phyloP scores from a whole-genome alignment of 192 early-diverging fungal species.

The Geranomyces variabilis region DNA sequence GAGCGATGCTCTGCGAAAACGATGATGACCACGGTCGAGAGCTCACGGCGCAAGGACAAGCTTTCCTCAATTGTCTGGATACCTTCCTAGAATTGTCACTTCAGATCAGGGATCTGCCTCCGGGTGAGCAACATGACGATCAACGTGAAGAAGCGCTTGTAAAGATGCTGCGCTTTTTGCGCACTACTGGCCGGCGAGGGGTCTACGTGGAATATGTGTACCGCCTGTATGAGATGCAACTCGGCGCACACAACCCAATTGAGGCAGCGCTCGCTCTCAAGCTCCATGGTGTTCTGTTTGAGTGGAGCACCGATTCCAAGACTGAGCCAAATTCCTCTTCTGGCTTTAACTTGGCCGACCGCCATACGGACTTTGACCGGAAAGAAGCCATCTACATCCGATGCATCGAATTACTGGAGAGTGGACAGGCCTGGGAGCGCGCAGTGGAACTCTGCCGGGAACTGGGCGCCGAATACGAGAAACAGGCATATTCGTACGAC shows the following conservation, averaged over 20 bases:
- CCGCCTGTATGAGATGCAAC: conserved; percentile 60
- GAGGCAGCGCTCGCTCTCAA: conserved; percentile 72
- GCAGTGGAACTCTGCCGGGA: conserved; percentile 70
- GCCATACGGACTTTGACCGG: conserved; percentile 58
- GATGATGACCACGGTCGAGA: conserved; percentile 14
- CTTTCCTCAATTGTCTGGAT: conserved; percentile 53
- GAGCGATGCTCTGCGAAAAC: conserved; percentile 19
- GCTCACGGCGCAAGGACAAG: conserved; percentile 33
- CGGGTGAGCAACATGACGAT: conserved; percentile 58
- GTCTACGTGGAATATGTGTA: conserved; percentile 74
- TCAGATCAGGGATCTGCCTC: conserved; percentile 58
- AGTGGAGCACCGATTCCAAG: conserved; percentile 60
- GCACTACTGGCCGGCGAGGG: conserved; percentile 57
- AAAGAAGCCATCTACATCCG: conserved; percentile 67
- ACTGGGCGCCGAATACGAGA: conserved; percentile 62
- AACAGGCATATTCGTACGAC: conserved; percentile 53
- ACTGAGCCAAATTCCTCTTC: conserved; percentile 56
- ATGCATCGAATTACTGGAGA: conserved; percentile 65
- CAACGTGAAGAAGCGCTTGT: conserved; percentile 65
- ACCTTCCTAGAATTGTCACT: conserved; percentile 56
- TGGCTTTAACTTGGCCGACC: conserved; percentile 41
- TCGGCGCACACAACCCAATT: conserved; percentile 55
- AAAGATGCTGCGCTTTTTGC: conserved; percentile 68
- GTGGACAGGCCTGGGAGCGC: conserved; percentile 71
- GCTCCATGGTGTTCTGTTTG: conserved; percentile 67